A percentile compares a stretch with the other conserved stretches of the same genome.
phyloP scores from a whole-genome alignment of 495 filamentous ascomycete genomes.

The Cercophora scortea region DNA sequence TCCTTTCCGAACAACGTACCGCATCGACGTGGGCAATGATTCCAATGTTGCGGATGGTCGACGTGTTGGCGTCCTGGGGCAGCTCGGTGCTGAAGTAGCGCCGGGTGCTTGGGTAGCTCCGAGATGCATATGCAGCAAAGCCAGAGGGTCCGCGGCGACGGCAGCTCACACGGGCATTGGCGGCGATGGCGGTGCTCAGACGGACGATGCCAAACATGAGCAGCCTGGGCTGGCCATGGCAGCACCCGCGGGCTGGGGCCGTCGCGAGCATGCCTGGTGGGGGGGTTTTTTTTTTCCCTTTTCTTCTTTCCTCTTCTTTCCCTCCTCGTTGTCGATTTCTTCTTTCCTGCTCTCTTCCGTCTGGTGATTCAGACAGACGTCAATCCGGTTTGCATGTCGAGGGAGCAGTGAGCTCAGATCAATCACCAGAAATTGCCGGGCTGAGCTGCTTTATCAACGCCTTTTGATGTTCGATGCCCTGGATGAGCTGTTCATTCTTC shows the following conservation, averaged over 20 bases:
- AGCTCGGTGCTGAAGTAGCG: constrained; percentile 3
- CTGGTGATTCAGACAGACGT: no score
- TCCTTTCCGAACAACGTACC: constrained; percentile 35
- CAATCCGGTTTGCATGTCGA: no score
- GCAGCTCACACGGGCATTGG: background rate
- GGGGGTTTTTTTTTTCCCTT: no score
- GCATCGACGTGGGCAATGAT: constrained; percentile 99
- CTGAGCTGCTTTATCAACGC: no score
- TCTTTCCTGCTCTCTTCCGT: no score
- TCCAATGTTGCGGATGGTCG: constrained; percentile 82
- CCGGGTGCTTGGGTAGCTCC: background rate
- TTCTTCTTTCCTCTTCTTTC: no score
- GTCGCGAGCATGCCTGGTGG: constrained; percentile 11
- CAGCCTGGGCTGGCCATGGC: constrained; percentile 9
- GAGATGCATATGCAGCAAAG: background rate
- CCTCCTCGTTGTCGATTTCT: no score
- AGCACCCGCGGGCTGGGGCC: constrained; percentile 4
- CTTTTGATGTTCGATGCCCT: no score
- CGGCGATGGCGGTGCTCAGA: background rate
- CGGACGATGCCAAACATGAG: background rate
- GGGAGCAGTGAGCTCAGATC: no score
- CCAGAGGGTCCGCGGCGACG: background rate
- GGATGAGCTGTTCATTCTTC: no score
- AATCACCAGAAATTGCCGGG: no score
- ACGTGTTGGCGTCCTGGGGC: constrained; percentile 25